phyloP scores from a whole-genome alignment of 257 asterid species.

The Eucommia ulmoides region DNA sequence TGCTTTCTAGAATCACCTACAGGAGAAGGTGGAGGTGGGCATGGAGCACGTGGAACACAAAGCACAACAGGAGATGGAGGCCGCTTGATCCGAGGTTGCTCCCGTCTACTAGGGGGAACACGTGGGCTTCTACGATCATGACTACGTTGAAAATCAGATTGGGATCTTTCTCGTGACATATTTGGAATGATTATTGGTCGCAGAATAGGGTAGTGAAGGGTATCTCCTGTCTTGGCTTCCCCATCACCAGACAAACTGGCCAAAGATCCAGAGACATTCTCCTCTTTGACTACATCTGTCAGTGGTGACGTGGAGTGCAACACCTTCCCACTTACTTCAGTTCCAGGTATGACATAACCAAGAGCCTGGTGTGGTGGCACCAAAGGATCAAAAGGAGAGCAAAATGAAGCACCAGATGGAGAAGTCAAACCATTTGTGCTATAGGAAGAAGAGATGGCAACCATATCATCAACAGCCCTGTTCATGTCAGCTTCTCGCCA shows the following conservation, averaged over 20 bases:
- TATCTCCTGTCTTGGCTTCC: constrained; percentile 66
- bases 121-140: constrained; percentile 94
- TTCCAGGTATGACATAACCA: constrained; percentile 84
- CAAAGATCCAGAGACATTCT: constrained; percentile 58
- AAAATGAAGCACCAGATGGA: constrained; percentile 89
- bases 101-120: constrained; percentile 81
- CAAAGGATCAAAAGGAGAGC: constrained; percentile 89
- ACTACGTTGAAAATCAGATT: constrained; percentile 67
- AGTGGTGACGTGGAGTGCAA: constrained; percentile 63
- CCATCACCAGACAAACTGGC: constrained; percentile 58
- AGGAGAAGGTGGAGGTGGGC: constrained; percentile 96
- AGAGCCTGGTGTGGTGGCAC: constrained; percentile 63
- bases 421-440: constrained; percentile 96
- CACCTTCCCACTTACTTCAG: constrained; percentile 74
- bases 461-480: constrained; percentile 97
- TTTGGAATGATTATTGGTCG: constrained; percentile 94
- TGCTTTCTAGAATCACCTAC: constrained; percentile 84
- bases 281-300: constrained; percentile 63
- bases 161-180: constrained; percentile 85
- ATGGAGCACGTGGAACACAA: constrained; percentile 96
- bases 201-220: constrained; percentile 84
- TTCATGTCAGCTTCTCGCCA: constrained; percentile 98
- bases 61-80: constrained; percentile 99
- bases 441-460: constrained; percentile 96
- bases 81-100: constrained; percentile 85